Conservation (phyloP, 2,329 filamentous ascomycete species). For the Whalleya microplaca region DNA sequence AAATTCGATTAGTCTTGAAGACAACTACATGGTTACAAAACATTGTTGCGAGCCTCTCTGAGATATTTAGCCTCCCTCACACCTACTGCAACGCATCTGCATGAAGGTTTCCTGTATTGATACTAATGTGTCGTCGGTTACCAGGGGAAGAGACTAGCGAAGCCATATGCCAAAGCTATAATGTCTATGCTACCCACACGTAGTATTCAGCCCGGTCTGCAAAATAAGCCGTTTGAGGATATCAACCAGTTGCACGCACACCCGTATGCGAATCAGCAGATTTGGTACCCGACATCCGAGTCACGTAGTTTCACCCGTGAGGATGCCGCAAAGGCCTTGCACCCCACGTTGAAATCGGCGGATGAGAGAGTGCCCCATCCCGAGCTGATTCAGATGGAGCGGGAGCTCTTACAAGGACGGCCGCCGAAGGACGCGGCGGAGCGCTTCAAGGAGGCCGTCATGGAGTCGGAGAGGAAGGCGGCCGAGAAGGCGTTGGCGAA, state of each 20-base stretch:
- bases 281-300: conserved; percentile 68
- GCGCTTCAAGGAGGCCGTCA: conserved; percentile 44
- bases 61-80: conserved; percentile 41
- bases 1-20: conserved; percentile 99
- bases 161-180: conserved; percentile 76
- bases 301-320: conserved; percentile 66
- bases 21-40: conserved; percentile 87
- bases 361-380: conserved; percentile 66
- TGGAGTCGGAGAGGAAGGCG: conserved; percentile 48
- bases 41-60: conserved; percentile 76
- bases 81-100: not conserved
- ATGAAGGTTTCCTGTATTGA: conserved; percentile 9
- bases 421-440: conserved; percentile 42
- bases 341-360: conserved; percentile 60
- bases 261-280: conserved; percentile 62
- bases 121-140: conserved; percentile 27
- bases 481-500: conserved; percentile 42
- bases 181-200: conserved; percentile 79
- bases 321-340: conserved; percentile 68
- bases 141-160: conserved; percentile 77
- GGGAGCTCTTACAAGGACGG: conserved; percentile 46
- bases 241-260: conserved; percentile 70
- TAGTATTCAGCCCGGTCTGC: conserved; percentile 56
- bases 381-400: conserved; percentile 62
- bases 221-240: conserved; percentile 55